Evolutionary conservation across 257 asterid genomes (phyloP).

Genomic region (Solanum paucissectum): DNA sequence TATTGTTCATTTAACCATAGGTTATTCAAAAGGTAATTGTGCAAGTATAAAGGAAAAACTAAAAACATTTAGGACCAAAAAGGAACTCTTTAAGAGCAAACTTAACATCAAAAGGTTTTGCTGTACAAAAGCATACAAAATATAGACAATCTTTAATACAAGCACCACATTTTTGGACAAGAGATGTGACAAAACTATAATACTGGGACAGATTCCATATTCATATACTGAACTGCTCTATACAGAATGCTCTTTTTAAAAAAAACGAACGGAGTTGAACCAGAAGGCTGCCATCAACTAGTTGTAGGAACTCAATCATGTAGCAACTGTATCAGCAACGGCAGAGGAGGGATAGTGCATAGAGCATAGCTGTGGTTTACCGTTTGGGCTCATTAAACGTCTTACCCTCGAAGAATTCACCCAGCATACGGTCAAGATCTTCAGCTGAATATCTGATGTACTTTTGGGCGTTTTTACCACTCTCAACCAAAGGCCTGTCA

Average conservation of each 20-base stretch:
- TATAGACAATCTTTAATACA: background rate
- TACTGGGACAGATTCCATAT: background rate
- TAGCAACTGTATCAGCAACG: background rate
- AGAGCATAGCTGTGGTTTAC: constrained; percentile 11
- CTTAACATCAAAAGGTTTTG: background rate
- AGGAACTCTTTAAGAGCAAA: background rate
- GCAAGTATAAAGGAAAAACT: background rate
- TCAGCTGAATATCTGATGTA: constrained; percentile 90
- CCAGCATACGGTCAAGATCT: constrained; percentile 98
- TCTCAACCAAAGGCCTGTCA: constrained; percentile 76
- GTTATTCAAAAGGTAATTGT: background rate
- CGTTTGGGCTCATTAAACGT: constrained; percentile 76
- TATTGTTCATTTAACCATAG: too few relatives aligned
- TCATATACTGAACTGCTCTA: background rate
- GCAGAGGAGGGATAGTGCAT: background rate
- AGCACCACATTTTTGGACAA: background rate
- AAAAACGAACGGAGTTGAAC: background rate
- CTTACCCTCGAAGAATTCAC: constrained; percentile 96
- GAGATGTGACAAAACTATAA: background rate
- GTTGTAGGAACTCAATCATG: background rate
- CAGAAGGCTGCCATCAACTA: background rate
- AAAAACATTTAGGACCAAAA: background rate
- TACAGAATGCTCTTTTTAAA: background rate
- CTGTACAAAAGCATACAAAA: background rate
- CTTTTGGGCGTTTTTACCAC: constrained; percentile 84